Evolutionary conservation across 2,329 filamentous ascomycete species (phyloP).

Genomic region (Nigrospora osmanthi): DNA sequence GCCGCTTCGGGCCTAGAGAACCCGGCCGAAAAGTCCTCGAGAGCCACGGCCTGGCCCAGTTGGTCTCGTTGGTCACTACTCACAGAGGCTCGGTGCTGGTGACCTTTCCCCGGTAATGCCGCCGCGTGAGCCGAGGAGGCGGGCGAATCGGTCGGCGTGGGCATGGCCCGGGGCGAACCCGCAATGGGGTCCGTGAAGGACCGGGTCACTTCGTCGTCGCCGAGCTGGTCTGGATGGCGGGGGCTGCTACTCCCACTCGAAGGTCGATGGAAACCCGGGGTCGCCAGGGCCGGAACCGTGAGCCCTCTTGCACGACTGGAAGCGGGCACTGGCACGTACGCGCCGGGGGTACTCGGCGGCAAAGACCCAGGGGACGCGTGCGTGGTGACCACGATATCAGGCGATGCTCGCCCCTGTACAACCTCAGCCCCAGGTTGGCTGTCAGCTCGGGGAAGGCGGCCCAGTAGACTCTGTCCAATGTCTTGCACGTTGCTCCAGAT

Average conservation of each 20-base stretch:
- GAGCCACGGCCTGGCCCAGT: constrained; percentile 7
- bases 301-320: constrained; percentile 19
- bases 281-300: constrained; percentile 21
- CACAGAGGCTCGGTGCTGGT: neutral
- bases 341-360: constrained; percentile 10
- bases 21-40: constrained; percentile 26
- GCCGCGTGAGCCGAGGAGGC: too few species aligned
- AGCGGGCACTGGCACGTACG: constrained; percentile 8
- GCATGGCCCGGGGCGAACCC: too few species aligned
- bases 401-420: constrained; percentile 10
- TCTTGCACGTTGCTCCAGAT: constrained; percentile 15
- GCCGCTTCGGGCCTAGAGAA: constrained; percentile 30
- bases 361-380: constrained; percentile 19
- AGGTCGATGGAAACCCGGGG: constrained; percentile 18
- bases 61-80: neutral
- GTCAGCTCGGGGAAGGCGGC: constrained; percentile 7
- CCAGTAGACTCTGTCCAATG: constrained; percentile 12
- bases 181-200: too few species aligned
- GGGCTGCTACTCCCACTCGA: constrained; percentile 17
- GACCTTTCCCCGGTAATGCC: neutral
- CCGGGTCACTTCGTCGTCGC: too few species aligned
- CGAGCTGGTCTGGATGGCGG: too few species aligned
- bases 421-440: neutral
- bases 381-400: constrained; percentile 29
- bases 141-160: too few species aligned